phyloP scores from a whole-genome alignment of 108 stramenopile genomes.

The Nannochloropsis salina region DNA sequence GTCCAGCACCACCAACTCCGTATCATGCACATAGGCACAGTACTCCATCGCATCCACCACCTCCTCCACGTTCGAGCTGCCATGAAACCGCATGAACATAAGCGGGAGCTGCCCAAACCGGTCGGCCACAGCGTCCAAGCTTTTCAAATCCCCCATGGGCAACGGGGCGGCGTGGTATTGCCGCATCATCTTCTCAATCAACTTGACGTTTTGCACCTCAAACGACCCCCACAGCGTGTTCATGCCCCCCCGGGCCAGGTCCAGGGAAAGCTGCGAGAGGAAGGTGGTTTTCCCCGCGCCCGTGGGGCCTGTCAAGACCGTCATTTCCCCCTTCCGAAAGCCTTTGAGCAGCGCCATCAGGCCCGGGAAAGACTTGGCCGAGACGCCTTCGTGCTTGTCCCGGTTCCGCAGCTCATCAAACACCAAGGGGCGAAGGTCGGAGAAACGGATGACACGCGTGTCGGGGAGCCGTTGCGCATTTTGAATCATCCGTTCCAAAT shows the following conservation, averaged over 20 bases:
- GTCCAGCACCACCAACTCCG: conserved; percentile 85
- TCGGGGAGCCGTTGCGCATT: conserved; percentile 55
- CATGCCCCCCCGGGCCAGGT: conserved; percentile 80
- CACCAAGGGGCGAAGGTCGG: conserved; percentile 2
- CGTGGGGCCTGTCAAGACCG: conserved; percentile 89
- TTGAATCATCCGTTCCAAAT: conserved; percentile 48
- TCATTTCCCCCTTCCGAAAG: conserved; percentile 88
- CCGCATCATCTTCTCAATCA: conserved; percentile 82
- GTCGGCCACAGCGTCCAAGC: conserved; percentile 64
- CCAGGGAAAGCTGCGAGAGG: conserved; percentile 75
- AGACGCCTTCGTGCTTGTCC: conserved; percentile 30
- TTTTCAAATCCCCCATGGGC: not conserved
- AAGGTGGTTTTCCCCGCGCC: conserved; percentile 90
- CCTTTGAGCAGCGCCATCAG: conserved; percentile 78
- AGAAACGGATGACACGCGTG: conserved; percentile 53
- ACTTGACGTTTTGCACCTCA: conserved; percentile 83
- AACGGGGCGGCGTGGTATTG: conserved; percentile 70
- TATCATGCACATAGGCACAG: conserved; percentile 82
- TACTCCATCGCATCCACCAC: conserved; percentile 96
- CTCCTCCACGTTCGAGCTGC: conserved; percentile 79
- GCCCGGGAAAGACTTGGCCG: conserved; percentile 69
- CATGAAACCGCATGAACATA: conserved; percentile 89
- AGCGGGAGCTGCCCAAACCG: conserved; percentile 79
- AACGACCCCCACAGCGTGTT: conserved; percentile 92
- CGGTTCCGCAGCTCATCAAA: conserved; percentile 6